Conservation (phyloP, 768 basidiomycete genomes). For the Trametes sanguinea region DNA sequence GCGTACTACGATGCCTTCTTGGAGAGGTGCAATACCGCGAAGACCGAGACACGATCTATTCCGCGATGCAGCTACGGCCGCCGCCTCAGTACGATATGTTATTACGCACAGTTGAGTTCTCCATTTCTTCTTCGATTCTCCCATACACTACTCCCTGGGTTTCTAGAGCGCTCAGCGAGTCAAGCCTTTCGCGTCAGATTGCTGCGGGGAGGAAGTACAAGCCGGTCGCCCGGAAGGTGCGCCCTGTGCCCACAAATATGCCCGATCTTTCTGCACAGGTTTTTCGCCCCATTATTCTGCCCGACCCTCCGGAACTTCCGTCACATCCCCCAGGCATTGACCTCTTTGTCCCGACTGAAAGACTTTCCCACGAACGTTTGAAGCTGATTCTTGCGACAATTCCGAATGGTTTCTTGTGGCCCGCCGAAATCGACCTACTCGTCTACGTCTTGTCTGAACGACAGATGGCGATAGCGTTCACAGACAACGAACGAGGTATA, state of each 20-base stretch:
- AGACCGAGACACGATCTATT: background rate
- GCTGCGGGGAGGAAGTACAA: conserved; percentile 25
- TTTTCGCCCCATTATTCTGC: conserved; percentile 18
- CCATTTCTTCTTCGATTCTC: background rate
- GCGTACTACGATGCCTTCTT: background rate
- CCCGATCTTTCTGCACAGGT: conserved; percentile 24
- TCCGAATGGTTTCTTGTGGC: conserved; percentile 11
- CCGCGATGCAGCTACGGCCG: background rate
- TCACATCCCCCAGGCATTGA: conserved; percentile 10
- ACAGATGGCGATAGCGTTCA: conserved; percentile 29
- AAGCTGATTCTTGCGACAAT: conserved; percentile 23
- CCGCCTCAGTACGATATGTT: background rate
- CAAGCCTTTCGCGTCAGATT: background rate
- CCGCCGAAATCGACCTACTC: conserved; percentile 22
- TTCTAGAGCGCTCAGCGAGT: conserved; percentile 5
- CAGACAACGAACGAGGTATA: conserved; percentile 33
- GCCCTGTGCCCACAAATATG: conserved; percentile 32
- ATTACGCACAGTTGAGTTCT: background rate
- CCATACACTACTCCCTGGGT: conserved; percentile 1
- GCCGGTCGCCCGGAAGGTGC: conserved; percentile 31
- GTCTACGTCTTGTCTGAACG: conserved; percentile 15
- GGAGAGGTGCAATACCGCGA: background rate
- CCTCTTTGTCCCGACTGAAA: conserved; percentile 1
- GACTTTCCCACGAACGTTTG: conserved; percentile 19
- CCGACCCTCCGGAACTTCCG: background rate